Percentiles rank a stretch among this genome's conserved stretches.
phyloP scores from a whole-genome alignment of 169 alveolate species.

The Eimeria necatrix region DNA sequence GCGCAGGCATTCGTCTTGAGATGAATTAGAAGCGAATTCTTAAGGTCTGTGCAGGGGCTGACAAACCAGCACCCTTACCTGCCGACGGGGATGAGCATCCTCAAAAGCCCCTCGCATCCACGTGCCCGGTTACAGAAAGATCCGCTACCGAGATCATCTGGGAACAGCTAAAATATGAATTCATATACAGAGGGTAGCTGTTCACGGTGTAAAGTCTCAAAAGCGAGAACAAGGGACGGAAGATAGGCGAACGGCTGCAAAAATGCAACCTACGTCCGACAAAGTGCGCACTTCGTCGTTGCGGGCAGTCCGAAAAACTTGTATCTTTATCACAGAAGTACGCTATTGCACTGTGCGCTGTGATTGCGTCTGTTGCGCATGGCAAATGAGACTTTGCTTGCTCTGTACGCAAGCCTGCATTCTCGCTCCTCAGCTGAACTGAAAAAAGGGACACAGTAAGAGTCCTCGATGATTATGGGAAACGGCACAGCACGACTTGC shows the following conservation, averaged over 20 bases:
- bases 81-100: no score
- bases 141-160: no score
- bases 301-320: neutral
- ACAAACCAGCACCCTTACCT: no score
- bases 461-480: neutral
- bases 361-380: no score
- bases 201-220: neutral
- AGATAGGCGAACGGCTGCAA: neutral
- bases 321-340: no score
- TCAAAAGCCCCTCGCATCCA: no score
- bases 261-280: neutral
- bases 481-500: neutral
- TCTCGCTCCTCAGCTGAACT: conserved; percentile 45
- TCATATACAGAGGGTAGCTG: neutral
- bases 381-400: neutral
- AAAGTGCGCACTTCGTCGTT: neutral
- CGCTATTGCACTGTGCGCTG: no score
- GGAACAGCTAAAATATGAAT: no score
- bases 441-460: neutral
- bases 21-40: no score
- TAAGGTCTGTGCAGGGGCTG: no score
- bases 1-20: no score
- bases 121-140: no score
- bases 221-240: neutral
- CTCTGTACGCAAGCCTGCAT: neutral